Evolutionary conservation across 1,139 yeast species (phyloP), one percentile per base, ranked within the genome.

Genomic region (Diutina siamensis): DNA sequence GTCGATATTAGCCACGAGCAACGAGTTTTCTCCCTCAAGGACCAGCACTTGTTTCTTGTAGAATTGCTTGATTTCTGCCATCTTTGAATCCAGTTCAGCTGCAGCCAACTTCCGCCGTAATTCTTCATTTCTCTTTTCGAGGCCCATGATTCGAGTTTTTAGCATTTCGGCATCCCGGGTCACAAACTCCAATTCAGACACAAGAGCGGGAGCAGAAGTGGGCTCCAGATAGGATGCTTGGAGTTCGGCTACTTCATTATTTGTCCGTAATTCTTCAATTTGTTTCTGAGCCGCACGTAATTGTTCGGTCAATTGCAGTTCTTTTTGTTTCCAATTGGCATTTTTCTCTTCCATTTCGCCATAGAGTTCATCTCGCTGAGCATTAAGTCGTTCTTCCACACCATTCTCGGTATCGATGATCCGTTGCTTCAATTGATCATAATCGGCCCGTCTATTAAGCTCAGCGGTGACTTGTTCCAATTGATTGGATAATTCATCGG

Each of bases 81-180:
- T 56, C 46, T 66, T 70, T 17, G 63, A 58, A 40, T 72, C 77
- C 35, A 73, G 69, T 40, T 46, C 48, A 47, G 76, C 71, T 3
- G 72, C 65, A 34, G 84, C 76, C 45, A 87, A 59, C 48, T 83
- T 83, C 27, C 78, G 70, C 49, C 88, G 74, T 49, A 88, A 67
- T 47, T 79, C 80, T 56, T 83, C 85, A 56, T 87, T 89, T 50
- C 95, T 71, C 52, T 75, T 76, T 58, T 87, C 95, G 46, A 88
- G 72, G 53, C 83, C 88, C 46, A 77, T 60, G 2, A 80, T 74
- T 48, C 94, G 71, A 47, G 77, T 68, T 54, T 85, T 85, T 35
- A 87, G 76, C 25, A 78, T 63, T 55, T 85, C 95, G 10, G 85
- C 75, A 54, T 88, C 96, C 50, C 86, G 74, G 2, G 80, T 72